A percentile compares a stretch with the other conserved stretches of the same genome.
phyloP scores from a whole-genome alignment of 108 stramenopile genomes.

The Nitzschia sp. region DNA sequence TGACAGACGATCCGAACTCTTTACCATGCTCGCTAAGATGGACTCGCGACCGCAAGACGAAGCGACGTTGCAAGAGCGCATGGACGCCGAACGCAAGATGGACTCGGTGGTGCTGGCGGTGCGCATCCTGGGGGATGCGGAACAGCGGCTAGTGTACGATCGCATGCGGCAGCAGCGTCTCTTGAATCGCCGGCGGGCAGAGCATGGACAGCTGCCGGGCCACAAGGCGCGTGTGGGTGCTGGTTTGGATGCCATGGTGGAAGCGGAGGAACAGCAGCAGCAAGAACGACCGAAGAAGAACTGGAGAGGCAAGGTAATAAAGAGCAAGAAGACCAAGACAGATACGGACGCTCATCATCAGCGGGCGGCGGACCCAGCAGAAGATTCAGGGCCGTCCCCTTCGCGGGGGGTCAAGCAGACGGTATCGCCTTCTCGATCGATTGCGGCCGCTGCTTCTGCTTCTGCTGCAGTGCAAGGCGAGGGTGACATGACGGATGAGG shows the following conservation, averaged over 20 bases:
- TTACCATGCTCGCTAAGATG: constrained; percentile 34
- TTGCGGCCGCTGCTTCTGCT: neutral
- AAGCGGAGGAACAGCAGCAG: neutral
- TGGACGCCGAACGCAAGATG: constrained; percentile 46
- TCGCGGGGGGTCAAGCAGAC: too few relatives aligned
- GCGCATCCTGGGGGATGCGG: constrained; percentile 51
- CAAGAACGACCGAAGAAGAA: constrained; percentile 5
- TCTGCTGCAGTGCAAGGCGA: neutral
- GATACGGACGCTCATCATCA: neutral
- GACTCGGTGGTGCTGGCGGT: constrained; percentile 53
- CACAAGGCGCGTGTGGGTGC: constrained; percentile 2
- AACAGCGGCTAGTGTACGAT: constrained; percentile 40
- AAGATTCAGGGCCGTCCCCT: neutral
- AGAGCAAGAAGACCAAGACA: neutral
- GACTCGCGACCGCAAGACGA: constrained; percentile 27
- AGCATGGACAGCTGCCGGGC: constrained; percentile 13
- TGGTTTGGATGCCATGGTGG: constrained; percentile 1
- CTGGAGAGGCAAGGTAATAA: neutral
- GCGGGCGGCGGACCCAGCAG: neutral
- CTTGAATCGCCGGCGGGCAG: constrained; percentile 7
- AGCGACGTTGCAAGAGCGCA: constrained; percentile 13
- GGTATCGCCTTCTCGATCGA: neutral
- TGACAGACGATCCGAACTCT: constrained; percentile 55
- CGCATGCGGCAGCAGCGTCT: constrained; percentile 33
- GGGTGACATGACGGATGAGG: constrained; percentile 13